Evolutionary conservation across 2,329 filamentous ascomycete genomes (phyloP).

Genomic region (Pezicula neosporulosa): DNA sequence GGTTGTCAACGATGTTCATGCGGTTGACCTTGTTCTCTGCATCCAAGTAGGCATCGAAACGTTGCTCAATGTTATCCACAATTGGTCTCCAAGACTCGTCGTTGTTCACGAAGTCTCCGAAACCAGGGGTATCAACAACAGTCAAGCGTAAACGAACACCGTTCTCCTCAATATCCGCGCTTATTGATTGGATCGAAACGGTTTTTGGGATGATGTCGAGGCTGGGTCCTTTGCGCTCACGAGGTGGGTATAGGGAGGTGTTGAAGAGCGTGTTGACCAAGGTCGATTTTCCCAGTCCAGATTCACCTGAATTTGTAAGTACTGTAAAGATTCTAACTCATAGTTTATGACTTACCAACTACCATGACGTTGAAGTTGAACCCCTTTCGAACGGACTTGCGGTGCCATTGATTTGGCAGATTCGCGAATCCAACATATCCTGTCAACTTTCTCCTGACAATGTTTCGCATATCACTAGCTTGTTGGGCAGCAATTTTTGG

Average conservation of each 20-base stretch:
- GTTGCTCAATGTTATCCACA: conserved; percentile 98
- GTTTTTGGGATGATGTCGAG: conserved; percentile 99
- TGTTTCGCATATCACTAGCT: conserved; percentile 57
- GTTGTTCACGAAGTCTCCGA: conserved; percentile 99
- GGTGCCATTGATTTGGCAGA: conserved; percentile 99
- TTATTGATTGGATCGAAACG: conserved; percentile 91
- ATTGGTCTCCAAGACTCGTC: conserved; percentile 99
- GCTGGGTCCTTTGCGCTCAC: conserved; percentile 96
- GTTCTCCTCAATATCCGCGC: conserved; percentile 96
- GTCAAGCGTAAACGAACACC: conserved; percentile 94
- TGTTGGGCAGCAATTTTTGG: conserved; percentile 33
- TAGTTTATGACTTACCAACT: conserved; percentile 71
- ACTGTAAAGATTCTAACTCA: background rate
- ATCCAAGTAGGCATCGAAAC: conserved; percentile 96
- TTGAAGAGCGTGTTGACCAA: conserved; percentile 99
- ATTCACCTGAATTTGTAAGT: conserved; percentile 70
- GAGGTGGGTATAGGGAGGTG: conserved; percentile 96
- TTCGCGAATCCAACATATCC: conserved; percentile 99
- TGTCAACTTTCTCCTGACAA: conserved; percentile 96
- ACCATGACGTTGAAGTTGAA: conserved; percentile 99
- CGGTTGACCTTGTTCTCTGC: conserved; percentile 99
- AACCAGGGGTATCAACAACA: conserved; percentile 95
- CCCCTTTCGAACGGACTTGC: conserved; percentile 99
- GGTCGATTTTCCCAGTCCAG: conserved; percentile 97
- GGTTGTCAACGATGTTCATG: conserved; percentile 99